phyloP scores from a whole-genome alignment of 768 basidiomycete species.

The Suillus americanus region DNA sequence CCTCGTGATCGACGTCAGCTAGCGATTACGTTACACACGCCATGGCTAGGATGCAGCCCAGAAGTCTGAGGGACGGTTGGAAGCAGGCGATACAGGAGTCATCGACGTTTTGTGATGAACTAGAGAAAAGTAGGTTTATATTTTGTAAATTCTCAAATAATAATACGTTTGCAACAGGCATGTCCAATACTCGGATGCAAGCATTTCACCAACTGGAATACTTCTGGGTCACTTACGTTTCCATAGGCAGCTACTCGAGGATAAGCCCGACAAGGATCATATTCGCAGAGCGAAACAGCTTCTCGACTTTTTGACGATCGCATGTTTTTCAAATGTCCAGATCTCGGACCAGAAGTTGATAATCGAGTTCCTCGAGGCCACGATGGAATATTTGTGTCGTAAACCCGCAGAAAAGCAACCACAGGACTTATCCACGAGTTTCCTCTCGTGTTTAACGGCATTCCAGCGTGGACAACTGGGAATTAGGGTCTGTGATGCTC shows the following conservation, averaged over 20 bases:
- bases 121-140: neutral
- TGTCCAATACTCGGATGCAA: neutral
- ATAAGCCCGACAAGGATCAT: neutral
- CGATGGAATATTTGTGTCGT: neutral
- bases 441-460: conserved; percentile 37
- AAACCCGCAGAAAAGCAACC: neutral
- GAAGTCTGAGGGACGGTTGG: conserved; percentile 3
- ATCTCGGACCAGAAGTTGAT: conserved; percentile 1
- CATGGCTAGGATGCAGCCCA: conserved; percentile 2
- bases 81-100: neutral
- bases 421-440: conserved; percentile 32
- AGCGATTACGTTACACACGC: neutral
- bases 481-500: conserved; percentile 8
- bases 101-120: neutral
- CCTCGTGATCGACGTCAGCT: neutral
- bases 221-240: neutral
- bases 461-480: conserved; percentile 15
- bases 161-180: neutral
- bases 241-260: neutral
- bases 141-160: neutral
- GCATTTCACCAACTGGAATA: neutral
- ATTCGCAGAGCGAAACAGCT: conserved; percentile 8
- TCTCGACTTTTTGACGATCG: conserved; percentile 6
- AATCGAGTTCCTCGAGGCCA: neutral
- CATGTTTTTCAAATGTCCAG: conserved; percentile 3